Evolutionary conservation across 139 green algal species (phyloP), one percentile per base, ranked within the genome.

Genomic region (Micromonas pusilla): DNA sequence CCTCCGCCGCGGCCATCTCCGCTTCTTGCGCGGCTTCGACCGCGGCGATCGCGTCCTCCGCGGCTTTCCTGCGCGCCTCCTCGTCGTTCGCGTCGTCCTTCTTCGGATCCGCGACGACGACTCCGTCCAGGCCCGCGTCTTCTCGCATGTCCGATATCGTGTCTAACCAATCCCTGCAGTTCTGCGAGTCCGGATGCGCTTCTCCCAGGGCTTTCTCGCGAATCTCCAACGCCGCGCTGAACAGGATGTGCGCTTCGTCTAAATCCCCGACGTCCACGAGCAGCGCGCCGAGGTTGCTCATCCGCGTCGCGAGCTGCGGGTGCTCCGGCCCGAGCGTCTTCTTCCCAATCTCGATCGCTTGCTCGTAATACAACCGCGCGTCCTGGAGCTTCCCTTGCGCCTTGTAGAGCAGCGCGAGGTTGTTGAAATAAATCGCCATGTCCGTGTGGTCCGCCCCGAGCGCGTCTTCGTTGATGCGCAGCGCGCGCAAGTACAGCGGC

Each of bases 401-500:
- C 34, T 62, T 60, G 16, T 37, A 33, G 19, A 60, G 36, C 70
- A 76, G 21, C 34, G 36, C 70, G 37, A 62, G 4, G 37, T 76
- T 76, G 36, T 62, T 65, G 70, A 60, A 76, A 26, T 39, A 76
- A 20, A 76, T 63, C 21, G 73, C 73, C 73, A 70, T 45, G 31
- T 70, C 57, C 16, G 73, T 54, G 52, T 79, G 73, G 19, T 79
- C 52, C 39, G 67, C 73, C 6, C 76, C 76, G 6, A 81, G 26
- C 4, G 65, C 65, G 6, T 76, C 25, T 32, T 76, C 62, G 21
- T 39, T 64, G n/a, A 81, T 66, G 4, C 21, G 20, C 28, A 81
- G 77, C 19, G 66, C 66, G 2, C 66, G 30, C 33, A 72, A 21
- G 53, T 77, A 77, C 45, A 81, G 21, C 31, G 66, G 36, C 26